These are phyloP conservation scores for Dipodascus geniculatus DNA, from an alignment of 805 yeast species.

Conservation along the genomic window DNA sequence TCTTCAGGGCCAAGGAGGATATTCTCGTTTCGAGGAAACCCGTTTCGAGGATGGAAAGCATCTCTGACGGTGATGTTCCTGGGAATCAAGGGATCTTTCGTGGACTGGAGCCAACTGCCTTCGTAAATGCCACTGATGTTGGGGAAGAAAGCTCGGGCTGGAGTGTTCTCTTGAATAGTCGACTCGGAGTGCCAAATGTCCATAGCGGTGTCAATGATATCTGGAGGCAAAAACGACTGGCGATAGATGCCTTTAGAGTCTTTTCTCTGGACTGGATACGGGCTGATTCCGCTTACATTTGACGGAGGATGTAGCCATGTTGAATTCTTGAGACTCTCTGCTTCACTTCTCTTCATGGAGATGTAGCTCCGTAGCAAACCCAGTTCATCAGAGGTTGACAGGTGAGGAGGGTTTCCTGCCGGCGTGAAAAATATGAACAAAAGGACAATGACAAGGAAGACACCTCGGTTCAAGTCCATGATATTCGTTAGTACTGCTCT, in stretches of 20 bases:
- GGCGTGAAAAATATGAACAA: constrained; percentile 33
- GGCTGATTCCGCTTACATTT: constrained; percentile 59
- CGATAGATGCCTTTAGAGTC: constrained; percentile 16
- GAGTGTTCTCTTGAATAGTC: constrained; percentile 16
- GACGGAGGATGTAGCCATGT: constrained; percentile 47
- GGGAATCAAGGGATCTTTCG: neutral
- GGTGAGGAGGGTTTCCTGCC: constrained; percentile 26
- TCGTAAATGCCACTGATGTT: neutral
- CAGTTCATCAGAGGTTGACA: constrained; percentile 24
- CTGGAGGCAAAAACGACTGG: constrained; percentile 11
- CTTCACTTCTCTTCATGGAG: constrained; percentile 23
- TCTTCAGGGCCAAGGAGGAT: neutral
- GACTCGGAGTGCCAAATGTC: constrained; percentile 25
- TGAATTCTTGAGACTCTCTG: constrained; percentile 28
- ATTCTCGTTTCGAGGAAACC: neutral
- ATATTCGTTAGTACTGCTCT: neutral
- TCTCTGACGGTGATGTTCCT: neutral
- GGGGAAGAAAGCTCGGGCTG: constrained; percentile 13
- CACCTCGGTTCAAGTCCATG: constrained; percentile 19
- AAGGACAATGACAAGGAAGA: constrained; percentile 26
- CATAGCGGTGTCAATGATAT: constrained; percentile 3
- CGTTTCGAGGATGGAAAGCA: neutral
- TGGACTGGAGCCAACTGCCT: neutral
- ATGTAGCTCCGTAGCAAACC: constrained; percentile 30
- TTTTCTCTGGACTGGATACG: constrained; percentile 44